phyloP scores from a whole-genome alignment of 169 alveolate species.

The Theileria luwenshuni region DNA sequence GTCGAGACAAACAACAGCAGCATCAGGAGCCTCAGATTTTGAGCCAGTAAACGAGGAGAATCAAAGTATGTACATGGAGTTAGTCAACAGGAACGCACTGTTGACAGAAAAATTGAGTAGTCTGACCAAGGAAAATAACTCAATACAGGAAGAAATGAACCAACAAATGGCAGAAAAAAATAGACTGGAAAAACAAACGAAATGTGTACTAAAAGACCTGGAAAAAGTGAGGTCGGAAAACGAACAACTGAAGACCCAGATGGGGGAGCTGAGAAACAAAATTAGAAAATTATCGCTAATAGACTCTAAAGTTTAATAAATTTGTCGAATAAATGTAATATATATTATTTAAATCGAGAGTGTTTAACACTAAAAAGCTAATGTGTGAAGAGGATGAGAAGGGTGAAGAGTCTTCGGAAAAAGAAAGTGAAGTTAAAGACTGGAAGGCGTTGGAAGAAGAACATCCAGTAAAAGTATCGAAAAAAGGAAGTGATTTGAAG shows the following conservation, averaged over 20 bases:
- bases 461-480: constrained; percentile 22
- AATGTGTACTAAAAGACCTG: constrained; percentile 53
- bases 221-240: constrained; percentile 56
- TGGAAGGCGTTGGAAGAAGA: constrained; percentile 28
- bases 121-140: constrained; percentile 35
- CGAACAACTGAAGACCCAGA: constrained; percentile 28
- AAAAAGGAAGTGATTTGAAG: constrained; percentile 16
- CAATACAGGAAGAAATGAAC: constrained; percentile 35
- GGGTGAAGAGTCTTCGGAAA: constrained; percentile 10
- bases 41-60: constrained; percentile 14
- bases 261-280: constrained; percentile 54
- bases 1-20: constrained; percentile 24
- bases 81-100: constrained; percentile 63
- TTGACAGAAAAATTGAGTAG: constrained; percentile 42
- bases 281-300: constrained; percentile 46
- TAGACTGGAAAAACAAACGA: constrained; percentile 58
- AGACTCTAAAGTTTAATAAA: neutral
- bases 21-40: constrained; percentile 13
- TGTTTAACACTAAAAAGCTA: neutral
- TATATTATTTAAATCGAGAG: neutral
- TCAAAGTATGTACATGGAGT: constrained; percentile 47
- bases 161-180: constrained; percentile 51
- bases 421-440: too few relatives aligned
- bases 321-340: neutral
- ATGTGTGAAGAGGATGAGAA: neutral